A percentile compares a stretch with the other conserved stretches of the same genome.
Evolutionary conservation across 1,139 yeast species (phyloP).

Genomic region (Petasospora rhodanensis): DNA sequence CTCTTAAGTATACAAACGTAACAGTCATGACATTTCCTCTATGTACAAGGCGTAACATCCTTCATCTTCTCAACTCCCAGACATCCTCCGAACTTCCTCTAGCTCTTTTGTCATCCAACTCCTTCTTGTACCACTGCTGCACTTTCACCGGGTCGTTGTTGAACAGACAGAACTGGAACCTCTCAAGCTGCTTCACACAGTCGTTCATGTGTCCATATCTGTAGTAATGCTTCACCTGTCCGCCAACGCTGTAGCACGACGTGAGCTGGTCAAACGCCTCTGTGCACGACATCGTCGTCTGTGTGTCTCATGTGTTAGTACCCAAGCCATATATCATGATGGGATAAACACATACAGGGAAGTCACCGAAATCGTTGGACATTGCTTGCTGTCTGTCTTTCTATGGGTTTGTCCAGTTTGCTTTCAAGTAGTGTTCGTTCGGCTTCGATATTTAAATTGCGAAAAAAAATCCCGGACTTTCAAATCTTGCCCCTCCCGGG

Average conservation of each 20-base stretch:
- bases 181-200: constrained; percentile 66
- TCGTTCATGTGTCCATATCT: constrained; percentile 72
- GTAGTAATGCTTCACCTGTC: constrained; percentile 78
- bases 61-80: constrained; percentile 48
- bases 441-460: neutral
- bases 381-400: no score
- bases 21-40: no score
- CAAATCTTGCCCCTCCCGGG: no score
- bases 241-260: constrained; percentile 85
- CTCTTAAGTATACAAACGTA: no score
- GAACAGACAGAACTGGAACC: constrained; percentile 75
- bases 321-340: no score
- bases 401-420: neutral
- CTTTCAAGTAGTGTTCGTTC: neutral
- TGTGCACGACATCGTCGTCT: constrained; percentile 57
- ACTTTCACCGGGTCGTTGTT: constrained; percentile 53
- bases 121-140: constrained; percentile 65
- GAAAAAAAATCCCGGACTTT: no score
- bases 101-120: constrained; percentile 55
- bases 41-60: no score
- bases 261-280: constrained; percentile 86
- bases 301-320: constrained; percentile 4
- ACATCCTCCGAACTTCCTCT: constrained; percentile 77
- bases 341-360: constrained; percentile 23
- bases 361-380: constrained; percentile 16